Conservation (phyloP, 805 yeast genomes). For the Candida silvicultrix region DNA sequence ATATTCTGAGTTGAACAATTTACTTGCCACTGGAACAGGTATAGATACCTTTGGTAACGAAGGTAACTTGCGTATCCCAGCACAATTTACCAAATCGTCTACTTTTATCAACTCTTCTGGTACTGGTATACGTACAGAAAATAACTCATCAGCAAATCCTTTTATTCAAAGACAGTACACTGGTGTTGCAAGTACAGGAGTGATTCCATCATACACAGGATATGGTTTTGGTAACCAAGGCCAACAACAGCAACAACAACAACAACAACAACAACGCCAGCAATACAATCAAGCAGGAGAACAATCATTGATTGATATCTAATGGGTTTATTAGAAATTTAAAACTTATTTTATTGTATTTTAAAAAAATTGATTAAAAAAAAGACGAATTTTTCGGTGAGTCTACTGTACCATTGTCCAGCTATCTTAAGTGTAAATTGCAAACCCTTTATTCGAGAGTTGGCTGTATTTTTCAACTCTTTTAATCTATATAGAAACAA, state of each 20-base stretch:
- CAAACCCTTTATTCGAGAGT: no score
- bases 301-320: slow-evolving; percentile 24
- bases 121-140: slow-evolving; percentile 49
- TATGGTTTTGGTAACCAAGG: slow-evolving; percentile 87
- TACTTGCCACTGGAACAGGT: slow-evolving; percentile 84
- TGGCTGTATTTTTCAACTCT: no score
- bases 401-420: no score
- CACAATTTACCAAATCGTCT: slow-evolving; percentile 81
- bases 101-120: slow-evolving; percentile 85
- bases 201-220: slow-evolving; percentile 85
- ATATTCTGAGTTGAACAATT: slow-evolving; percentile 66
- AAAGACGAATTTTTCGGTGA: no score
- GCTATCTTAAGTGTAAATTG: no score
- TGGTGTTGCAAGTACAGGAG: slow-evolving; percentile 57
- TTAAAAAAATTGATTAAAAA: no score
- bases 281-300: slow-evolving; percentile 12
- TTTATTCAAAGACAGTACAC: slow-evolving; percentile 61
- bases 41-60: slow-evolving; percentile 90
- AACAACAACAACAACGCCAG: slow-evolving; percentile 13
- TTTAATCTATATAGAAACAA: no score
- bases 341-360: background rate
- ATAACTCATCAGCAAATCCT: slow-evolving; percentile 29
- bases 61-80: slow-evolving; percentile 80
- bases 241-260: slow-evolving; percentile 12
- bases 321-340: background rate